Evolutionary conservation across 805 yeast genomes (phyloP).

Genomic region (Wickerhamomyces queroliae): DNA sequence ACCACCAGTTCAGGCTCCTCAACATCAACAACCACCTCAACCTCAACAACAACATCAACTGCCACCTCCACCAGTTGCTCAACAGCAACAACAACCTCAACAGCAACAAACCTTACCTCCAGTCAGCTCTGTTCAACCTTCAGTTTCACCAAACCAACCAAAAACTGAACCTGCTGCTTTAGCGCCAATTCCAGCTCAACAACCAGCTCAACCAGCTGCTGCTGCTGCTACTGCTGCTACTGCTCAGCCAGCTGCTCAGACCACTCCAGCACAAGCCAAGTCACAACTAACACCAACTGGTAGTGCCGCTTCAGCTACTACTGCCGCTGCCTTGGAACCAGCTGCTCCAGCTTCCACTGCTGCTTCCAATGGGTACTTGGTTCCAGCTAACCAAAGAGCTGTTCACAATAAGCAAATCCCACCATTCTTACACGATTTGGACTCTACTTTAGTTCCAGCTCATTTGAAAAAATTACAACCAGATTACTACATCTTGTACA

Average conservation of each 20-base stretch:
- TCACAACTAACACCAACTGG: constrained; percentile 3
- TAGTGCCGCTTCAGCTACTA: background rate
- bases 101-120: constrained; percentile 20
- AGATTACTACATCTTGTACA: constrained; percentile 85
- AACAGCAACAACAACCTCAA: constrained; percentile 23
- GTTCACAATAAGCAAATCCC: constrained; percentile 70
- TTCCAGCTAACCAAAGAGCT: constrained; percentile 33
- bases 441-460: constrained; percentile 68
- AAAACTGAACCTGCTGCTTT: constrained; percentile 19
- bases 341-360: constrained; percentile 16
- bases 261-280: constrained; percentile 18
- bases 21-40: constrained; percentile 15
- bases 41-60: constrained; percentile 22
- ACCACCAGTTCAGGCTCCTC: constrained; percentile 28
- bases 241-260: constrained; percentile 14
- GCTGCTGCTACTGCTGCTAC: too few relatives aligned
- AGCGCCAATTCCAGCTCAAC: constrained; percentile 17
- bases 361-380: constrained; percentile 27
- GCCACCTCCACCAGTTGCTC: constrained; percentile 20
- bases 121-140: constrained; percentile 9
- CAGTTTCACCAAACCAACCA: constrained; percentile 27
- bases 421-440: constrained; percentile 75
- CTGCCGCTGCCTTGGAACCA: constrained; percentile 4
- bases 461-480: constrained; percentile 75
- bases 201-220: constrained; percentile 18